A percentile compares a stretch with the other conserved stretches of the same genome.
These are phyloP conservation scores for Apiospora rasikravindrae DNA, from an alignment of 2,329 filamentous ascomycete species.

Conservation along the genomic window DNA sequence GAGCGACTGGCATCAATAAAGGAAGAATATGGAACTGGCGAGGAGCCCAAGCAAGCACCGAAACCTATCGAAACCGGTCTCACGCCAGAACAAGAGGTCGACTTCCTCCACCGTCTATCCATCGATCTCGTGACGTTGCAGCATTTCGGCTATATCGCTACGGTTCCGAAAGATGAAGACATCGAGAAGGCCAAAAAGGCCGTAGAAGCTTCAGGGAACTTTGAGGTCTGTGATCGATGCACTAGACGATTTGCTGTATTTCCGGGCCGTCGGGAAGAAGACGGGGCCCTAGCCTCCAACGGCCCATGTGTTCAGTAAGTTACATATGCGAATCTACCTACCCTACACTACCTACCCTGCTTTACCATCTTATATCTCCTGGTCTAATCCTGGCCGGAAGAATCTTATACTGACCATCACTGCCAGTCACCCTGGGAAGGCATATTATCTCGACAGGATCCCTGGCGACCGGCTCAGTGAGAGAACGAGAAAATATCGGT, in stretches of 20 bases:
- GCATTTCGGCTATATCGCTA: conserved; percentile 75
- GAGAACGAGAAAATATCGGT: conserved; percentile 69
- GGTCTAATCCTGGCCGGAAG: too few species aligned
- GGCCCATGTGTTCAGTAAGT: conserved; percentile 71
- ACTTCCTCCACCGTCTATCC: conserved; percentile 65
- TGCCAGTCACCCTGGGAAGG: conserved; percentile 71
- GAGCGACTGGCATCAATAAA: conserved; percentile 49
- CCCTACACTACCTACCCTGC: too few species aligned
- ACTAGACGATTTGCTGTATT: conserved; percentile 88
- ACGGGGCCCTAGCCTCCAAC: conserved; percentile 76
- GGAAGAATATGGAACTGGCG: conserved; percentile 39
- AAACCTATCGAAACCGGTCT: conserved; percentile 73
- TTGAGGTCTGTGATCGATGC: conserved; percentile 90
- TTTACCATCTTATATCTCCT: too few species aligned
- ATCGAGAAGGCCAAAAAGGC: conserved; percentile 70
- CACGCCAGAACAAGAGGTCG: conserved; percentile 68
- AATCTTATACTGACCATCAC: background rate
- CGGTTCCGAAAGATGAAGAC: conserved; percentile 67
- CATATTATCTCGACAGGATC: conserved; percentile 62
- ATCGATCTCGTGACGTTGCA: conserved; percentile 70
- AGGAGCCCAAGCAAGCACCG: conserved; percentile 45
- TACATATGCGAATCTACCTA: background rate
- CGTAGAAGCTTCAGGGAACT: conserved; percentile 71
- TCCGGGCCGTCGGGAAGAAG: conserved; percentile 78
- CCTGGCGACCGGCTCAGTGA: conserved; percentile 61